Evolutionary conservation across 345 rosid genomes (phyloP).

Genomic region (Angophora floribunda): DNA sequence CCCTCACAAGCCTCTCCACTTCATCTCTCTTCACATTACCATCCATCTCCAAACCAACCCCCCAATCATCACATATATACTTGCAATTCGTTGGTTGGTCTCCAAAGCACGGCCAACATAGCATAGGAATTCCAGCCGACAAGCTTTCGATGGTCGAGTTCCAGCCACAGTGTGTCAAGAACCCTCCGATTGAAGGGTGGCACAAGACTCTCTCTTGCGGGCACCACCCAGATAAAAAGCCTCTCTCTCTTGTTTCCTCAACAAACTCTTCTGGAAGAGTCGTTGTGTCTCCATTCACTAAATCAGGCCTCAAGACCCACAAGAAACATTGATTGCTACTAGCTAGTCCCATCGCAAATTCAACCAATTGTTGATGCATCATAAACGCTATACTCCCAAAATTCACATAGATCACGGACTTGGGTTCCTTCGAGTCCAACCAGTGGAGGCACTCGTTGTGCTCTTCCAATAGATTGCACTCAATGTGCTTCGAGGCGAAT

Average conservation of each 20-base stretch:
- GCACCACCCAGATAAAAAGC: neutral
- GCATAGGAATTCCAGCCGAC: neutral
- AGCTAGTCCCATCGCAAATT: conserved; percentile 7
- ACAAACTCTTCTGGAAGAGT: neutral
- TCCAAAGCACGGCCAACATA: conserved; percentile 7
- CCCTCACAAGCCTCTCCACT: neutral
- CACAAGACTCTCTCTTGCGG: conserved; percentile 6
- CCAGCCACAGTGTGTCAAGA: conserved; percentile 6
- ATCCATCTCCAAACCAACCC: conserved; percentile 6
- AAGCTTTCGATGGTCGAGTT: conserved; percentile 11
- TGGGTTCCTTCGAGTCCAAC: neutral
- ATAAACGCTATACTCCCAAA: neutral
- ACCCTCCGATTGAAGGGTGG: conserved; percentile 1
- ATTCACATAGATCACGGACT: neutral
- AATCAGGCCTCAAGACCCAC: conserved; percentile 8
- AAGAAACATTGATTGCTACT: neutral
- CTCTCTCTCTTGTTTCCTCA: neutral
- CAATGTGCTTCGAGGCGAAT: neutral
- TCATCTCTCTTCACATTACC: neutral
- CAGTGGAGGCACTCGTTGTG: neutral
- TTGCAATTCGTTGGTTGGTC: neutral
- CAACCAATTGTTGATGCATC: neutral
- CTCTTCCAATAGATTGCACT: neutral
- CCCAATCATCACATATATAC: conserved; percentile 19
- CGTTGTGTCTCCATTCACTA: neutral